Evolutionary conservation across 306 rosid species (phyloP).

Genomic region (Elaeagnus macrophylla): DNA sequence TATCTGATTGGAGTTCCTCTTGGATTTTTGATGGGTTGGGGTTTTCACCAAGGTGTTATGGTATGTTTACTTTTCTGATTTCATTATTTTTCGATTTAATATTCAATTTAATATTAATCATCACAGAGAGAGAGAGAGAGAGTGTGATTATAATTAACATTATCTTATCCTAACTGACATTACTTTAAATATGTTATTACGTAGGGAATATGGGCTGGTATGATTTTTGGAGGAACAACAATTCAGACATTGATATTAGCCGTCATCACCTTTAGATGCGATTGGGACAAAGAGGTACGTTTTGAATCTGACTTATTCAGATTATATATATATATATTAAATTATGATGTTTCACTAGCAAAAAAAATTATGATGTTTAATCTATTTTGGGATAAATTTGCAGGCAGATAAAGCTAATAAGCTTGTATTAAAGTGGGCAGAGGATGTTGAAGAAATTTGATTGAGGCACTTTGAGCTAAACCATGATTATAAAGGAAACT

Average conservation of each 20-base stretch:
- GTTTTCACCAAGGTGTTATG: slow-evolving; percentile 4
- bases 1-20: slow-evolving; percentile 16
- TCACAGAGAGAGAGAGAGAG: too few species aligned
- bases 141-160: too few species aligned
- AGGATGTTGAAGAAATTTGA: slow-evolving; percentile 5
- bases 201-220: slow-evolving; percentile 23
- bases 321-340: not conserved
- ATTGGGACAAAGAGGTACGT: slow-evolving; percentile 52
- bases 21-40: slow-evolving; percentile 11
- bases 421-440: slow-evolving; percentile 33
- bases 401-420: slow-evolving; percentile 53
- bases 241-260: slow-evolving; percentile 41
- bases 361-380: too few species aligned
- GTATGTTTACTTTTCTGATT: not conserved
- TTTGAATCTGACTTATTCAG: not conserved
- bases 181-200: too few species aligned
- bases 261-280: slow-evolving; percentile 36
- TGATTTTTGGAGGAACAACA: slow-evolving; percentile 53
- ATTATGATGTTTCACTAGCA: too few species aligned
- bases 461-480: too few species aligned
- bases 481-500: too few species aligned
- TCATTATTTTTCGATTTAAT: too few species aligned
- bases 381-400: not conserved
- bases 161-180: too few species aligned
- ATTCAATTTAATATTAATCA: too few species aligned